Base-by-base conservation (phyloP, 805 yeast species). In the Spathaspora arborariae region DNA sequence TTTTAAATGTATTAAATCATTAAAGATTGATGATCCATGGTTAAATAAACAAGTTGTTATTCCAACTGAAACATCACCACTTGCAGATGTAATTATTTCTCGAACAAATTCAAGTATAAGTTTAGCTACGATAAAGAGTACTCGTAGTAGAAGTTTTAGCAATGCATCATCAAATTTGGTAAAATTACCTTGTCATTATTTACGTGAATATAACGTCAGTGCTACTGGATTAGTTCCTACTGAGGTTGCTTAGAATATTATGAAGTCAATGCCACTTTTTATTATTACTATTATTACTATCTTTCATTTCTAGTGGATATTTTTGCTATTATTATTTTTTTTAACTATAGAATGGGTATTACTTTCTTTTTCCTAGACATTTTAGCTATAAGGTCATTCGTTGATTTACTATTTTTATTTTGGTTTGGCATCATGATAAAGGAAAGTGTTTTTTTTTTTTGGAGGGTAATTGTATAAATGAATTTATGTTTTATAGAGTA, bases 1-100 rank as follows among this genome's bases (percentile, higher is more conserved):
- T 15, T 57, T 81, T 27, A 72, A 84, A 41, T 81, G 87, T 51
- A 77, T 81, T 20, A 77, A 72, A 52, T 77, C 83, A 2, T 64
- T 81, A 45, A 66, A 74, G 1, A 68, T 68, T 50, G 79, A 76
- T 39, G 82, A 80, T 38, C 53, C 69, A 7, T 81, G 86, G 85
- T 61, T 74, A 19, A 78, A 80, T 39, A 77, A 70, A 53, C 57
- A 67, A 24, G 53, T 78, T 18, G 70, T 74, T 26, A 69, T 69
- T 49, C 72, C 74, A 2, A 59, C 73, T 2, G 30, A 22, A 24
- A 18, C 22, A n/a, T 20, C 30, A 37, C 40, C 42, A n/a, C 20
- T 18, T 15, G 21, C 33, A 10, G 24, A 16, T 20, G 34, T 3
- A 10, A 22, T 37, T 20, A 20, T 10, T 20, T 13, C 18, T 21